Conservation (phyloP, 331 rosid species). For the Acacia pycnantha region DNA sequence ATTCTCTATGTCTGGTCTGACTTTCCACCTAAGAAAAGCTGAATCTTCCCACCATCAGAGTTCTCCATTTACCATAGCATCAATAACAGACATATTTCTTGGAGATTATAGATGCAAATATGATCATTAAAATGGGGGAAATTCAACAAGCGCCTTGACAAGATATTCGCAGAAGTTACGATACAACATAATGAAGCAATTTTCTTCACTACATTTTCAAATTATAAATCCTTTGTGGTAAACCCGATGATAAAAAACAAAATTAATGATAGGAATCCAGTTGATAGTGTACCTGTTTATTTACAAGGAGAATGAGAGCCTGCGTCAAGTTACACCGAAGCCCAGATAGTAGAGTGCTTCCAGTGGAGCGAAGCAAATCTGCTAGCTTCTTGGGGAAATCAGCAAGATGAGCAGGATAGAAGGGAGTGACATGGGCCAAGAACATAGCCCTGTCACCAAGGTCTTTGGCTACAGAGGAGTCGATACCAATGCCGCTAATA, state of each 20-base stretch:
- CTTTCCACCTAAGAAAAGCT: background rate
- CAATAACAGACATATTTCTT: background rate
- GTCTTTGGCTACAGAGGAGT: conserved; percentile 71
- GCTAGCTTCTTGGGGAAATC: conserved; percentile 63
- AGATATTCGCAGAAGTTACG: background rate
- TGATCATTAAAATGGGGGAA: background rate
- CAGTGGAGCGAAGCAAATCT: conserved; percentile 56
- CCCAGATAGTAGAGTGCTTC: conserved; percentile 54
- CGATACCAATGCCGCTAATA: conserved; percentile 61
- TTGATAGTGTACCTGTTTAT: conserved; percentile 41
- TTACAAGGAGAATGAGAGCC: conserved; percentile 67
- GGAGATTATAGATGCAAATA: background rate
- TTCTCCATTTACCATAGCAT: background rate
- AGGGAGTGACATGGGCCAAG: conserved; percentile 71
- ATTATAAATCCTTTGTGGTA: background rate
- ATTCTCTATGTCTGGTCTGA: background rate
- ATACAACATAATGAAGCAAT: no score
- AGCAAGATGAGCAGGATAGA: conserved; percentile 55
- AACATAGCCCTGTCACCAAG: conserved; percentile 71
- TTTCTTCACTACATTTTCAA: background rate
- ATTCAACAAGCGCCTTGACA: background rate
- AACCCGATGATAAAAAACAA: background rate
- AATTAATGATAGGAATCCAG: background rate
- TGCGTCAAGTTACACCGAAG: conserved; percentile 53
- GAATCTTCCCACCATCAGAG: background rate